Evolutionary conservation across 106 monocot species (phyloP), one percentile per base, ranked within the genome.

Genomic region (Acorus calamus): DNA sequence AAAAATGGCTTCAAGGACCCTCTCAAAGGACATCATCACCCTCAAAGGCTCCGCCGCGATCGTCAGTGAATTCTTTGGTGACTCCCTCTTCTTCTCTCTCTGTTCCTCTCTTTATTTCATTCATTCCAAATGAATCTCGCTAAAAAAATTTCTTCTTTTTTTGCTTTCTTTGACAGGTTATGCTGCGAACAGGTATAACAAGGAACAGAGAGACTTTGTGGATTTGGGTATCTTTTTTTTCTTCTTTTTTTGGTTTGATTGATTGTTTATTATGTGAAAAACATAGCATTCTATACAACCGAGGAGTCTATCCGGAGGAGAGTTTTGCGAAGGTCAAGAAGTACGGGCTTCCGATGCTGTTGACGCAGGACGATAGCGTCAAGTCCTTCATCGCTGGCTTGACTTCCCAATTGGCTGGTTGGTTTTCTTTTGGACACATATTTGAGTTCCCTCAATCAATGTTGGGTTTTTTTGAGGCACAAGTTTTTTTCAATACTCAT

Each of bases 51-150:
- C 96, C 2, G 82, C 96, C 3, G 91, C 96, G 55, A 96, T 96
- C 62, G 91, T 96, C 76, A 81, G 87, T 83, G 96, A 96, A 75
- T 96, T 96, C 80, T 96, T 96, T 67, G 90, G 96, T 96, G 76
- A 8, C 8, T 47, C 41, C 53, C n/a, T n/a, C n/a, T n/a, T n/a
- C n/a, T n/a, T n/a, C 11, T 50, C 4, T 4, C 9, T 11, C n/a
- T 46, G 53, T 14, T 49, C 55, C 7, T 49, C 60, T 46, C 42
- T 51, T 3, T 49, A 12, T 7, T 2, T 65, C 58, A 8, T 47
- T 44, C 42, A 42, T 3, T 55, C 14, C 54, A 47, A 63, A 47
- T 64, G 52, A 54, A 44, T 7, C 52, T 60, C 5, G 11, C 60
- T 10, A 48, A 2, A 43, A n/a, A 11, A 7, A 42, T 62, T 8